A percentile compares a stretch with the other conserved stretches of the same genome.
Evolutionary conservation across 495 filamentous ascomycete genomes (phyloP).

Genomic region (Podospora pseudopauciseta): DNA sequence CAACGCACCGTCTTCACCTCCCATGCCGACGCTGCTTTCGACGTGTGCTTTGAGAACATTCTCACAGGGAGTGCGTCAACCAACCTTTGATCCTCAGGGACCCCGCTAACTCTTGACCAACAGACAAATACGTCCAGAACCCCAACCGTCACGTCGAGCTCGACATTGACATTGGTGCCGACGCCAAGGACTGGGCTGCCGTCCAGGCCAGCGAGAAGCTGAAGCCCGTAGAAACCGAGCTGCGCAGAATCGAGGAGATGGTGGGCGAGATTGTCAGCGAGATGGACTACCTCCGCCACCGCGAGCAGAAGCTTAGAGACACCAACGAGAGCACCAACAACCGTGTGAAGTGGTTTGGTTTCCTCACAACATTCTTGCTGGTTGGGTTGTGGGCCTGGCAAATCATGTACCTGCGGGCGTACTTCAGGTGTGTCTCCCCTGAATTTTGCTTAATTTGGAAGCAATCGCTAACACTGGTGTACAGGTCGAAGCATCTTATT

Average conservation of each 20-base stretch:
- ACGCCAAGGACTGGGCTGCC: slow-evolving; percentile 96
- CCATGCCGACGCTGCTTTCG: slow-evolving; percentile 90
- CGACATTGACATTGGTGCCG: slow-evolving; percentile 97
- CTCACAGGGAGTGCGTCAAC: slow-evolving; percentile 60
- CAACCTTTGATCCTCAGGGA: slow-evolving; percentile 4
- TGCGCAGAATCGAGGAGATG: slow-evolving; percentile 88
- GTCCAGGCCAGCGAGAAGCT: slow-evolving; percentile 97
- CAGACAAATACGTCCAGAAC: slow-evolving; percentile 47
- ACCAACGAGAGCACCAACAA: slow-evolving; percentile 99
- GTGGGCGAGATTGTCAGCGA: slow-evolving; percentile 75
- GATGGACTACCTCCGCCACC: slow-evolving; percentile 85
- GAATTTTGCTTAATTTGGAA: not conserved
- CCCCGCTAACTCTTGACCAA: slow-evolving; percentile 19
- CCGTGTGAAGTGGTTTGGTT: slow-evolving; percentile 97
- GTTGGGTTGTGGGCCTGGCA: slow-evolving; percentile 92
- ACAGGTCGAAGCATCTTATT: slow-evolving; percentile 25
- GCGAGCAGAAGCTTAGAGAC: slow-evolving; percentile 94
- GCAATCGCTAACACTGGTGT: slow-evolving; percentile 10
- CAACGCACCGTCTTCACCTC: slow-evolving; percentile 91
- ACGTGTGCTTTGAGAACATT: slow-evolving; percentile 94
- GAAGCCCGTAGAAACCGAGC: slow-evolving; percentile 93
- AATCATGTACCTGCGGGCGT: slow-evolving; percentile 93
- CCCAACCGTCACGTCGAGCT: slow-evolving; percentile 81
- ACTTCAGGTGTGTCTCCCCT: slow-evolving; percentile 66
- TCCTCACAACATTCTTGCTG: slow-evolving; percentile 91